Evolutionary conservation across 164 flowering plant genomes (phyloP), one percentile per base, ranked within the genome.

Genomic region (Cinnamomum chago): DNA sequence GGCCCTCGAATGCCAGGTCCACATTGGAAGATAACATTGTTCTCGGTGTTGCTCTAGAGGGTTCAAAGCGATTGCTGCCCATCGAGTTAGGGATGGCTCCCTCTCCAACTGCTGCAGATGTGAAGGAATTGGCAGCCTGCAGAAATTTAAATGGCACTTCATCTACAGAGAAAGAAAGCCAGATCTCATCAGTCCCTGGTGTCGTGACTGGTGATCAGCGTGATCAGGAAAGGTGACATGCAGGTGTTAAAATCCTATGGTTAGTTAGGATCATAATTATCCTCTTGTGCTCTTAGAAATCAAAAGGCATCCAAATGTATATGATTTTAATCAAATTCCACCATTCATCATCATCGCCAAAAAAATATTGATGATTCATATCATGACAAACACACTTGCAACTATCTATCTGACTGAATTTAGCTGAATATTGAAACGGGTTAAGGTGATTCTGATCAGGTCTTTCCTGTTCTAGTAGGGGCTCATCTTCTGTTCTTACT

Each of bases 21-120:
- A 14, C 79, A 75, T 79, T 88, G 76, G 92, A 88, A 73, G 94
- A 90, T 69, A 90, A 90, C 77, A 84, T 89, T 76, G 85, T 90
- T 77, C 88, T 90, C 50, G 90, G 91, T 33, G 94, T 90, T 73
- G 94, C 91, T 40, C 68, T 90, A 30, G 92, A 89, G n/a, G 92
- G 94, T 40, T 84, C 92, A 2, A 90, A 84, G 72, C 77, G 90
- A 33, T 88, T 90, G 0, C 93, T 95, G 20, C 97, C 98, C n/a
- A 92, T 95, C 40, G 98, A 90, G 78, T 97, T 90, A 58, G 96
- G 62, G 55, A 77, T 81, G 80, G 75, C 47, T 55, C 67, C 87
- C n/a, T 58, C 84, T 35, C 85, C 72, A 7, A 47, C 76, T 28
- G 68, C 82, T 11, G 75, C 74, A 25, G 92, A 88, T 50, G 79